Evolutionary conservation across 352 stramenopile species (phyloP), one percentile per base, ranked within the genome.

Genomic region (Pythium biforme): DNA sequence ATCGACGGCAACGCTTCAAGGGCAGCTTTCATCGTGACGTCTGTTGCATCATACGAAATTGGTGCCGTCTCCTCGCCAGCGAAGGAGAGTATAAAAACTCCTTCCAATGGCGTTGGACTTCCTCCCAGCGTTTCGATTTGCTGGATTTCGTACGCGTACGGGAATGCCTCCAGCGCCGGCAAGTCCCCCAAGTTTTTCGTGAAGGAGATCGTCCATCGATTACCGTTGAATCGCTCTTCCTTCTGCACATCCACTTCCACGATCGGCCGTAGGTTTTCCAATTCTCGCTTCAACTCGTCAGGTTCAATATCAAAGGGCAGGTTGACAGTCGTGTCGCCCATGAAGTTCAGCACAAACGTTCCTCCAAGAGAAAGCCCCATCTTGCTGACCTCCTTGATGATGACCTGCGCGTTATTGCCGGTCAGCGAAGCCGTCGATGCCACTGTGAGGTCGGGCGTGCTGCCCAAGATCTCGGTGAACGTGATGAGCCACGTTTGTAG

Each of bases 161-260:
- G 82, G 43, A 85, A 85, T 11, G 94, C 88, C 52, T 92, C 72
- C 14, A 99, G 54, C n/a, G 92, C 59, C 0, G 88, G 91, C 20
- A 99, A 61, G 64, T 99, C 97, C n/a, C 97, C 97, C 8, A 98
- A 59, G 68, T 96, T 97, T 55, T 96, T 93, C 0, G 91, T 98
- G 59, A 99, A 99, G 20, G 95, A 98, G 20, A 99, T 83, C 10
- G 83, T 96, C 94, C 95, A 99, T 23, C 88, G 82, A 72, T 98
- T 90, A 48, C 92, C 76, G 75, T 90, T 92, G 53, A 81, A 84
- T 9, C 86, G 68, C 29, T 91, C 74, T 27, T 91, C 75, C 48
- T 86, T 81, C 19, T 64, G 68, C 17, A 93, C 84, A 52, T 95
- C 86, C 0, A 95, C 84, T 65, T 94, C 61, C 10, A 66, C 55